Evolutionary conservation across 805 yeast species (phyloP), one percentile per base, ranked within the genome.

Genomic region (Ogataea siamensis): DNA sequence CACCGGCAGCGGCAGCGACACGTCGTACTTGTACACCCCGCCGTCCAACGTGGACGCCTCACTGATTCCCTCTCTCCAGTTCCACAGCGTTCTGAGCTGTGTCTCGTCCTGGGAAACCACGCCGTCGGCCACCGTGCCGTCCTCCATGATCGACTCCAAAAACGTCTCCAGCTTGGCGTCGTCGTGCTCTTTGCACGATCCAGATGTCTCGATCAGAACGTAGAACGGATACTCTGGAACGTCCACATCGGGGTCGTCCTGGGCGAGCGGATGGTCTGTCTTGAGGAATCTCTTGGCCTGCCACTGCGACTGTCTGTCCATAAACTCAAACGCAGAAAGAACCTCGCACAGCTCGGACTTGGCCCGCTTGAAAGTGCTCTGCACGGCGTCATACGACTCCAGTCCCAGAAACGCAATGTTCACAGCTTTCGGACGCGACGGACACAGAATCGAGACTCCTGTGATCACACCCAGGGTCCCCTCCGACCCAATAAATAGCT

Each of bases 1-100:
- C 37, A 80, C 86, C 14, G 74, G 69, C 48, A 93, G 71, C 23
- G 98, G 98, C 43, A 93, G 67, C 3, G 97, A 88, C 25, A 93
- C 96, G 54, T 93, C 99, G 58, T 93, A 93, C 67, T 93, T 93
- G 70, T 91, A 93, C 36, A 91, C 97, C 51, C 98, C 99, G 36
- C 99, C 98, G 24, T 72, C 79, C 43, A 76, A 72, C 34, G 85
- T 83, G 5, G 86, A 73, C 5, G 96, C 89, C 66, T 93, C 99
- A 27, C 96, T 87, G 46, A 91, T 78, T 46, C 83, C 74, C 65
- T 93, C 99, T 67, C 99, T 80, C 98, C 98, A 93, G 22, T 80
- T 68, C 99, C 99, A 93, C 52, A 93, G 72, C 39, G 78, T 79
- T 44, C 70, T 71, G 43, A 86, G 64, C 63, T 93, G 98, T 2